Base-by-base conservation (phyloP, 2,329 filamentous ascomycete genomes). In the Aureobasidium sp. region DNA sequence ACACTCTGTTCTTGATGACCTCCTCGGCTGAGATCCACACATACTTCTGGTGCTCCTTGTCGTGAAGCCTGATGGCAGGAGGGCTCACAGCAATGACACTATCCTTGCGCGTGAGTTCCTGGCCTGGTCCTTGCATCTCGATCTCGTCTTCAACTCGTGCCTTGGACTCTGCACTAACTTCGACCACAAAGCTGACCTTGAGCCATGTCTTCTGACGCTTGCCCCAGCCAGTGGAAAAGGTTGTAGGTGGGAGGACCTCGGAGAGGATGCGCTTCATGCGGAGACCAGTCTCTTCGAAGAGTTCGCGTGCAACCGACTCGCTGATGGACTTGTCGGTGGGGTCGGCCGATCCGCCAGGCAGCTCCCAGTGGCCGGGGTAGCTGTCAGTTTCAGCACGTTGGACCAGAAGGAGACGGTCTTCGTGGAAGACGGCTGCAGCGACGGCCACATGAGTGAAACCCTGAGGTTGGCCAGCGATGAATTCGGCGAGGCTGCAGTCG, bases 251-350 rank as follows among this genome's bases (percentile, higher is more conserved):
- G 7, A 61, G 73, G 2, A 70, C 68, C 29, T 65, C 59, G 40
- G 58, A n/a, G 23, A 64, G 49, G 37, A 77, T 65, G 42, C 67
- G 66, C 17, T 59, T 65, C 9, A 70, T 70, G 31, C 64, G 61
- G 6, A 81, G 68, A 0, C 78, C 77, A 7, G 75, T 68, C 67
- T 81, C 78, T 67, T 81, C 79, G 67, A 68, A 72, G 4, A 81
- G 69, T 69, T 82, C 79, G n/a, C 79, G 73, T 11, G 72, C 75
- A n/a, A 74, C 74, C 13, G 74, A 75, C 45, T 73, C 64, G 9
- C 81, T 69, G 8, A 81, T 70, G 15, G 68, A 75, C 9, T 64
- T 53, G 63, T 81, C 78, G 0, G 67, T 66, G 0, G 65, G 57
- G 49, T 81, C 79, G 35, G 74, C 74, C 0, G 70, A 74, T 21